phyloP scores from a whole-genome alignment of 1,139 yeast species.

The Sugiyamaella grinbergsii region DNA sequence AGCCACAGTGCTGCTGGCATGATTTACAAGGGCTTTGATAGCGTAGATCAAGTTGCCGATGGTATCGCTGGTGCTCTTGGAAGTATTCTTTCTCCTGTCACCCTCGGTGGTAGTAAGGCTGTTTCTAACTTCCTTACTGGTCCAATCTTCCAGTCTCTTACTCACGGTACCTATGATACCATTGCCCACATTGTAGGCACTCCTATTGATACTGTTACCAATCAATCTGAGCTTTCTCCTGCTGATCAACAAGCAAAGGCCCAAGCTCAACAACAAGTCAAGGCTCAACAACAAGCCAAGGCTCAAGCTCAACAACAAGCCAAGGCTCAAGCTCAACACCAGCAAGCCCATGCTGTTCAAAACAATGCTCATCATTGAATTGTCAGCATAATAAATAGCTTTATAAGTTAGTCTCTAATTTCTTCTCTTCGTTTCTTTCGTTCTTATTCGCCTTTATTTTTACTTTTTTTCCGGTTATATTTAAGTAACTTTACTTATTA shows the following conservation, averaged over 20 bases:
- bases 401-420: too few species aligned
- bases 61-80: slow-evolving; percentile 19
- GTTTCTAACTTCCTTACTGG: slow-evolving; percentile 24
- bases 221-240: slow-evolving; percentile 14
- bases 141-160: slow-evolving; percentile 27
- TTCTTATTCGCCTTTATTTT: too few species aligned
- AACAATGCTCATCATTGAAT: neutral
- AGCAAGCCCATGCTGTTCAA: slow-evolving; percentile 5
- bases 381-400: neutral
- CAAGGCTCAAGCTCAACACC: too few species aligned
- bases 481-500: neutral
- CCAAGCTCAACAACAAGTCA: slow-evolving; percentile 2
- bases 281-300: neutral
- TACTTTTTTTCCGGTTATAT: too few species aligned
- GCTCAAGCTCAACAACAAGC: too few species aligned
- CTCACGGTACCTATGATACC: slow-evolving; percentile 25
- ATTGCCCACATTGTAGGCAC: slow-evolving; percentile 23
- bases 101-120: slow-evolving; percentile 20
- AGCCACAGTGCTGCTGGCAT: slow-evolving; percentile 18
- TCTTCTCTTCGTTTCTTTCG: neutral
- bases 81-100: slow-evolving; percentile 16
- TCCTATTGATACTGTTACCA: slow-evolving; percentile 20
- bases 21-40: slow-evolving; percentile 20
- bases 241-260: slow-evolving; percentile 2
- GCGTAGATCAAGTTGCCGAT: slow-evolving; percentile 21